These are phyloP conservation scores for Termitomyces sp. DNA, from an alignment of 768 basidiomycete species.

Conservation along the genomic window DNA sequence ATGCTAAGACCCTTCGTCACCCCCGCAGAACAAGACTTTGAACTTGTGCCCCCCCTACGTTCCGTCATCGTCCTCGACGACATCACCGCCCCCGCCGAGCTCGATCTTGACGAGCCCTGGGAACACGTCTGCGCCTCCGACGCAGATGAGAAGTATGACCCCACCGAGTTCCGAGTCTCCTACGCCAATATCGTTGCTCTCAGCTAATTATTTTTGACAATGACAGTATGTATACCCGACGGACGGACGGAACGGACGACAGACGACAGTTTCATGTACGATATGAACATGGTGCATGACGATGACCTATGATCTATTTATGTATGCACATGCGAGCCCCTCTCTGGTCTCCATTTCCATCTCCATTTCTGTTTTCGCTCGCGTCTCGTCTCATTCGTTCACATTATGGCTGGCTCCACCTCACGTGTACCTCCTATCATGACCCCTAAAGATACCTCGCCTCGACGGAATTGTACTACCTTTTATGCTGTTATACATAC, in stretches of 20 bases:
- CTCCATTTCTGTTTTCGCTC: no score
- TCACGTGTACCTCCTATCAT: background rate
- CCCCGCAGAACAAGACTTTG: constrained; percentile 46
- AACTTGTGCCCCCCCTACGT: constrained; percentile 49
- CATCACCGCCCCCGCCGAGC: constrained; percentile 21
- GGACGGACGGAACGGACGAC: no score
- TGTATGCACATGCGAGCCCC: background rate
- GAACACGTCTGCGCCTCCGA: constrained; percentile 45
- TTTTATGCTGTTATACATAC: background rate
- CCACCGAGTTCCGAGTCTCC: constrained; percentile 26
- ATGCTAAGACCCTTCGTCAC: background rate
- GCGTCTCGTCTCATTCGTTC: background rate
- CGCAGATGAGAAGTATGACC: constrained; percentile 25
- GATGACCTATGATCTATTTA: no score
- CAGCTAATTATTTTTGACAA: constrained; percentile 1
- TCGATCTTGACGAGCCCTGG: constrained; percentile 53
- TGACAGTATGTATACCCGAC: background rate
- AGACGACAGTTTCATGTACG: no score
- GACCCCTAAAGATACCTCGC: background rate
- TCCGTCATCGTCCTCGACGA: constrained; percentile 61
- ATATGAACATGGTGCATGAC: background rate
- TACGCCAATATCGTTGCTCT: constrained; percentile 37
- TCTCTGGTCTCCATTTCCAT: background rate
- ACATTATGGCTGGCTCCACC: background rate
- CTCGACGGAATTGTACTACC: background rate